A percentile compares a stretch with the other conserved stretches of the same genome.
phyloP scores from a whole-genome alignment of 169 alveolate species.

The Cryptosporidium muris region DNA sequence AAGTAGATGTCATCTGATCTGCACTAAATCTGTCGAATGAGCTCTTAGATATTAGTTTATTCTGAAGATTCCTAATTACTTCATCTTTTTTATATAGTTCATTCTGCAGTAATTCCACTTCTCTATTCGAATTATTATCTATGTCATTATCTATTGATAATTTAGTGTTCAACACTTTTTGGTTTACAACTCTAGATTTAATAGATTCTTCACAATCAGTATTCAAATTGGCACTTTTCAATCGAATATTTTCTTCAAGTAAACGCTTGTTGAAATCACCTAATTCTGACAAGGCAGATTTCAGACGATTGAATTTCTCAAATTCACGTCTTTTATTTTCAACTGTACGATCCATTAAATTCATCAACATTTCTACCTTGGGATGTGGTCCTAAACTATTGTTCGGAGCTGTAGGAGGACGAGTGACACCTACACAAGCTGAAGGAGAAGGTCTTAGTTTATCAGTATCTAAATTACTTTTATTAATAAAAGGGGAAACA shows the following conservation, averaged over 20 bases:
- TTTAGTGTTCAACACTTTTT: background rate
- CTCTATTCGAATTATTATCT: slow-evolving; percentile 1
- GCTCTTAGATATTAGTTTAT: background rate
- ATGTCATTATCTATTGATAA: background rate
- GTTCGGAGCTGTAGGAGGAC: slow-evolving; percentile 71
- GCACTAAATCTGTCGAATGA: too few relatives aligned
- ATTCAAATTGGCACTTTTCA: slow-evolving; percentile 41
- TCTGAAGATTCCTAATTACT: slow-evolving; percentile 36
- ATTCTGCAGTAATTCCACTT: background rate
- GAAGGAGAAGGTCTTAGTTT: too few relatives aligned
- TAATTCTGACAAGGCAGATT: slow-evolving; percentile 51
- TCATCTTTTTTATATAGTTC: slow-evolving; percentile 30
- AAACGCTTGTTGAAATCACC: slow-evolving; percentile 55
- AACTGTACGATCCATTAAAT: slow-evolving; percentile 60
- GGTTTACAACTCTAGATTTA: background rate
- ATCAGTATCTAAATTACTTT: too few relatives aligned
- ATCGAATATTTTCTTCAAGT: slow-evolving; percentile 55
- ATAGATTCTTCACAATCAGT: background rate
- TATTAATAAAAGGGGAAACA: too few relatives aligned
- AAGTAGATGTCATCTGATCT: too few relatives aligned
- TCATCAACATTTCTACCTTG: slow-evolving; percentile 56
- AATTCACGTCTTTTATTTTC: slow-evolving; percentile 44
- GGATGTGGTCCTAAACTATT: slow-evolving; percentile 5
- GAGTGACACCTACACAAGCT: background rate
- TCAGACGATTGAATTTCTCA: slow-evolving; percentile 42